These are phyloP conservation scores for Edaphochlamys debaryana DNA, from an alignment of 139 green algal genomes.

Conservation along the genomic window DNA sequence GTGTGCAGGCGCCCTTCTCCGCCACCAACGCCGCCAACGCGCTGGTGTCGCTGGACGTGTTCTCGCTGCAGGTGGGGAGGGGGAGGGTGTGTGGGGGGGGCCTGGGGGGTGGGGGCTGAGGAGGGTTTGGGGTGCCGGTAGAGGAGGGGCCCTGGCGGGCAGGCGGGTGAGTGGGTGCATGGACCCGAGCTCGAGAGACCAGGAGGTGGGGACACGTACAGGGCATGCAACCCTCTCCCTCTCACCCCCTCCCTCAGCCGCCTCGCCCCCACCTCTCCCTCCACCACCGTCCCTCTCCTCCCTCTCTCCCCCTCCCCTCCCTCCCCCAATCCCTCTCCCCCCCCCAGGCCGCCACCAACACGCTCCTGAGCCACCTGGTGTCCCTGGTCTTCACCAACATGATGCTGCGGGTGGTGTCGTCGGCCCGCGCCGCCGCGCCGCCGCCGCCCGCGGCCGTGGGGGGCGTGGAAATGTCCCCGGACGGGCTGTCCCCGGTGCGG, in stretches of 20 bases:
- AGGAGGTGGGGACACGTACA: too few species aligned
- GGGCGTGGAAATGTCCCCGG: background rate
- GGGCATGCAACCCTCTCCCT: too few species aligned
- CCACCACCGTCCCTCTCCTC: too few species aligned
- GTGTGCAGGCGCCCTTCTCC: constrained; percentile 64
- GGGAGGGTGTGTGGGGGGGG: background rate
- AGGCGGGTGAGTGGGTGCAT: too few species aligned
- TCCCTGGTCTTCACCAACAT: constrained; percentile 82
- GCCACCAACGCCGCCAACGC: constrained; percentile 44
- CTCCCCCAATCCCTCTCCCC: background rate
- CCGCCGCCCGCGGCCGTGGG: background rate
- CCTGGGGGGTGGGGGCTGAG: background rate
- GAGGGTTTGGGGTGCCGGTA: background rate
- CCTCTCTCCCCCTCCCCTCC: too few species aligned
- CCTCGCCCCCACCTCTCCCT: too few species aligned
- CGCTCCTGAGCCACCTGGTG: constrained; percentile 87
- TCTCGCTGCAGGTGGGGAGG: constrained; percentile 83
- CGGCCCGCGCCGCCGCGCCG: background rate
- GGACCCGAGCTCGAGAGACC: too few species aligned
- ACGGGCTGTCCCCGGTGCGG: constrained; percentile 31
- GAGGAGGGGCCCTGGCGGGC: too few species aligned
- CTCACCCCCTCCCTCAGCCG: too few species aligned
- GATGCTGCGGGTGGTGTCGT: constrained; percentile 66
- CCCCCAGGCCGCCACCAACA: constrained; percentile 88
- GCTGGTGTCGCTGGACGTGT: constrained; percentile 92